Conservation (phyloP, 2,329 filamentous ascomycete species). For the Hymenoscyphus infarciens region DNA sequence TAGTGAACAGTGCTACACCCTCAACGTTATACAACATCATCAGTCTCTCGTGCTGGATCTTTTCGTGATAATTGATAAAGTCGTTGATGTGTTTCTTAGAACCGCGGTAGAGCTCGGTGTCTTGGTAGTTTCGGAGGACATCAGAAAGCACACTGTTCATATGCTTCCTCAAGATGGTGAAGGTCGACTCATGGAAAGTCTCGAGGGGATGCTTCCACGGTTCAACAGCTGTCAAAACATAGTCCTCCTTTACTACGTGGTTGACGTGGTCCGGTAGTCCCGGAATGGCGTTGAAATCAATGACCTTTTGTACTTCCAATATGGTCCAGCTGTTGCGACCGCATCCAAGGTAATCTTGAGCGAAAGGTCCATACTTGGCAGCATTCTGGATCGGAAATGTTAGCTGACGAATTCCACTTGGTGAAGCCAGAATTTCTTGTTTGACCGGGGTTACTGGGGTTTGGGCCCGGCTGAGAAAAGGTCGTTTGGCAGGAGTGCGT, state of each 20-base stretch:
- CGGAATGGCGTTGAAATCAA: conserved; percentile 48
- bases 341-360: conserved; percentile 10
- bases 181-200: conserved; percentile 42
- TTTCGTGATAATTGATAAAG: conserved; percentile 15
- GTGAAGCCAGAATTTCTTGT: neutral
- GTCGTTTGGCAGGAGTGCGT: neutral
- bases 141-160: conserved; percentile 29
- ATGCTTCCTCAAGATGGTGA: conserved; percentile 43
- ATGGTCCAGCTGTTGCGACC: conserved; percentile 22
- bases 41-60: conserved; percentile 6
- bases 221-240: conserved; percentile 49
- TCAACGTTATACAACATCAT: conserved; percentile 19
- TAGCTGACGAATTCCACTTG: neutral
- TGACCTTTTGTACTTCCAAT: conserved; percentile 49
- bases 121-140: conserved; percentile 12
- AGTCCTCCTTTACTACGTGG: conserved; percentile 55
- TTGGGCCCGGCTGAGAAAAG: neutral
- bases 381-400: neutral
- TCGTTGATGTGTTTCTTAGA: conserved; percentile 14
- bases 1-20: conserved; percentile 17
- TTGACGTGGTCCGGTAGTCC: conserved; percentile 55
- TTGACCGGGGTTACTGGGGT: neutral
- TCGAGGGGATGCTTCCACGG: conserved; percentile 56
- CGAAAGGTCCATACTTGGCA: conserved; percentile 13
- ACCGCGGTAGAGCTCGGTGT: conserved; percentile 16